These are phyloP conservation scores for Solanum tarapatanum DNA, from an alignment of 257 asterid species.

Conservation along the genomic window DNA sequence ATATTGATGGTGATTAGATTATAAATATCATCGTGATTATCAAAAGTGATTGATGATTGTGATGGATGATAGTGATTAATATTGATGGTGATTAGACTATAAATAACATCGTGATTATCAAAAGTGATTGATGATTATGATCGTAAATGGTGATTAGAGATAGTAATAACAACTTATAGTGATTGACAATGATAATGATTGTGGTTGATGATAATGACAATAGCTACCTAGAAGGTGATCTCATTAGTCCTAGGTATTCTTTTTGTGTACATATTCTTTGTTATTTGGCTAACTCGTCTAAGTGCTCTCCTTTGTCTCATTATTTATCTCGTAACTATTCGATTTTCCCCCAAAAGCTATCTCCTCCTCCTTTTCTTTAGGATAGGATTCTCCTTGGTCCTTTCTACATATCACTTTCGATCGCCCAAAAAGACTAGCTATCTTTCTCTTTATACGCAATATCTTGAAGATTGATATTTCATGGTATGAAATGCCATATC, in stretches of 20 bases:
- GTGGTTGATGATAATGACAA: not conserved
- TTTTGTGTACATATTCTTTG: not conserved
- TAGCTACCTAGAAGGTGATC: not conserved
- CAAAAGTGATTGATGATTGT: not conserved
- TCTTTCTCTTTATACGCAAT: no score
- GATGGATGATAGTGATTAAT: not conserved
- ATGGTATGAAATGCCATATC: no score
- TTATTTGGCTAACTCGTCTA: not conserved
- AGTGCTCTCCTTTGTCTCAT: not conserved
- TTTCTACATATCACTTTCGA: no score
- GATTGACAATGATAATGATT: not conserved
- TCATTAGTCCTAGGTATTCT: not conserved
- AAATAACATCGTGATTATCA: not conserved
- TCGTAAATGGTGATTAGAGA: not conserved
- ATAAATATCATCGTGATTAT: no score
- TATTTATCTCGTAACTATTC: not conserved
- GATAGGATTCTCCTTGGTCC: no score
- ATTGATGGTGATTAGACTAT: not conserved
- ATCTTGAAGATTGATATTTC: no score
- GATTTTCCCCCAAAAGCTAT: rapidly evolving
- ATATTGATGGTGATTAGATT: no score
- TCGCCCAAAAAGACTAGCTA: rapidly evolving
- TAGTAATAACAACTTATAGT: no score
- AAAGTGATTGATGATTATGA: not conserved
- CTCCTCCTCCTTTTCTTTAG: not conserved